A percentile compares a stretch with the other conserved stretches of the same genome.
Evolutionary conservation across 2,329 filamentous ascomycete species (phyloP).

Genomic region (Torrubiella hemipterigena): DNA sequence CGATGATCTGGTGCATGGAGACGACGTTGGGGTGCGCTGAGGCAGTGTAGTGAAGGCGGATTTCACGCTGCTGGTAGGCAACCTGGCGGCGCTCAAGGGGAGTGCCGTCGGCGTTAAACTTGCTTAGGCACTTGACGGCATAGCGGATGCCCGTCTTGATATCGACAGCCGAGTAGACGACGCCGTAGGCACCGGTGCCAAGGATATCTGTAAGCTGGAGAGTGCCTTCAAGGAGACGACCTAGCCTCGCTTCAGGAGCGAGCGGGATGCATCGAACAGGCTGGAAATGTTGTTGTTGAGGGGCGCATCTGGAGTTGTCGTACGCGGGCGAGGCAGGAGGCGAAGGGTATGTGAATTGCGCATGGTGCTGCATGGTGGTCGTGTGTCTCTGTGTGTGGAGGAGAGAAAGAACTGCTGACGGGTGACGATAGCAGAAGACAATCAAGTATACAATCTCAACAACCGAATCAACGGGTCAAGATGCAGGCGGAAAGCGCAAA

Average conservation of each 20-base stretch:
- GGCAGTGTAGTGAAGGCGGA: constrained; percentile 79
- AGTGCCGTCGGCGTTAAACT: constrained; percentile 59
- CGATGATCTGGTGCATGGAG: constrained; percentile 85
- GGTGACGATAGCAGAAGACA: too few species aligned
- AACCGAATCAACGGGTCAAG: background rate
- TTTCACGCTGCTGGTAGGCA: constrained; percentile 86
- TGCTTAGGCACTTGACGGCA: constrained; percentile 95
- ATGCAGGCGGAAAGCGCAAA: too few species aligned
- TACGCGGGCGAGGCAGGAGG: constrained; percentile 45
- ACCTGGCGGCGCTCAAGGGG: constrained; percentile 73
- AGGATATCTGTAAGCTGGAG: constrained; percentile 77
- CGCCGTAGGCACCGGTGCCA: constrained; percentile 90
- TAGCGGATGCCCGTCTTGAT: constrained; percentile 71
- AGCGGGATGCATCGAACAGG: constrained; percentile 38
- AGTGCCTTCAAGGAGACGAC: constrained; percentile 69
- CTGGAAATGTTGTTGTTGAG: constrained; percentile 27
- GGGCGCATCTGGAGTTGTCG: constrained; percentile 34
- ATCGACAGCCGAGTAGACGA: constrained; percentile 84
- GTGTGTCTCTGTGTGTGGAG: too few species aligned
- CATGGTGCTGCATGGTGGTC: constrained; percentile 47
- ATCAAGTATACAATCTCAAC: constrained; percentile 1
- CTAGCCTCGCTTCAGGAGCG: constrained; percentile 74
- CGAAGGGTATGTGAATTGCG: constrained; percentile 43
- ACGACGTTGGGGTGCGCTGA: constrained; percentile 89
- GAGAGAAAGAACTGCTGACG: too few species aligned